Conservation (phyloP, 208 protist species). For the Eutreptiella sp. region DNA sequence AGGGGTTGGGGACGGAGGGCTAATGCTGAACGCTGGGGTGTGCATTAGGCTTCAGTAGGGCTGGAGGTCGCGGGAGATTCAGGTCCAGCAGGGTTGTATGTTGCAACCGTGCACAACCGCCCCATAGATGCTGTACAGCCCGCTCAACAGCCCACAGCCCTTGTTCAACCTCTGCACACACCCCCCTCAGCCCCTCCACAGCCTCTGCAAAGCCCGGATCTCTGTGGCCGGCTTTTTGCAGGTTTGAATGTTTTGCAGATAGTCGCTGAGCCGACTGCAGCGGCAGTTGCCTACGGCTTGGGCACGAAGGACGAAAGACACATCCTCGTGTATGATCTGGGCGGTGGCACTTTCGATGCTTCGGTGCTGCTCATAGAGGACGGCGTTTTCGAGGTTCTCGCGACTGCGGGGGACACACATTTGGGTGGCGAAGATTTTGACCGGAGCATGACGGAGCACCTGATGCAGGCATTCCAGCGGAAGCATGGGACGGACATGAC, state of each 20-base stretch:
- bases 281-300: constrained; percentile 84
- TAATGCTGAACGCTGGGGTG: no score
- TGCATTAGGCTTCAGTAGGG: no score
- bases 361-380: constrained; percentile 77
- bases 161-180: no score
- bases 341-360: constrained; percentile 91
- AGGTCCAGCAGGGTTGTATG: no score
- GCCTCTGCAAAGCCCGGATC: constrained; percentile 75
- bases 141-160: no score
- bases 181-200: no score
- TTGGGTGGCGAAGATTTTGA: constrained; percentile 94
- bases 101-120: no score
- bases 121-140: no score
- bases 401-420: constrained; percentile 88
- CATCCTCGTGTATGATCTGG: constrained; percentile 87
- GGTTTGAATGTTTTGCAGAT: no score
- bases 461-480: constrained; percentile 82
- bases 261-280: constrained; percentile 87
- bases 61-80: no score
- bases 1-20: no score
- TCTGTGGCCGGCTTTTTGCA: constrained; percentile 91
- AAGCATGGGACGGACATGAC: constrained; percentile 58
- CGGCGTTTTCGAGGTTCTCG: constrained; percentile 85
- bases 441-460: constrained; percentile 71
- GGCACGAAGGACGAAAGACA: constrained; percentile 71